A percentile compares a stretch with the other conserved stretches of the same genome.
Conservation (phyloP, 2,329 filamentous ascomycete genomes). For the Geosmithia putterillii region DNA sequence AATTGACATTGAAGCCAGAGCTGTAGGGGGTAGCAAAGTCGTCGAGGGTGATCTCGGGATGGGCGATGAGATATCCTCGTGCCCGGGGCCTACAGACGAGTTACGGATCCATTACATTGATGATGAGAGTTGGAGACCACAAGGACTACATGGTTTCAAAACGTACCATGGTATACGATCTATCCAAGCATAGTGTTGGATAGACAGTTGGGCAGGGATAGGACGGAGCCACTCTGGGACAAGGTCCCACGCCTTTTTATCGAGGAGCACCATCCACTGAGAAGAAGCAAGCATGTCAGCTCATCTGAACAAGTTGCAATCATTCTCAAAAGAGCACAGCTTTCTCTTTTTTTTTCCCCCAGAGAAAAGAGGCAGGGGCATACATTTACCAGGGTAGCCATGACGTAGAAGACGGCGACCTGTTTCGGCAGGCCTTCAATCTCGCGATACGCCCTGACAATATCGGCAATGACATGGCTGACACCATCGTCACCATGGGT, state of each 20-base stretch:
- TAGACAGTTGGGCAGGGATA: conserved; percentile 11
- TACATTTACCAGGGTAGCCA: conserved; percentile 15
- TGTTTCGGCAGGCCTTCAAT: conserved; percentile 15
- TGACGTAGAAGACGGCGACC: conserved; percentile 16
- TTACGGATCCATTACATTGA: not conserved
- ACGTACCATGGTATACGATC: conserved; percentile 14
- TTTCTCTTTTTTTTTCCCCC: too few relatives aligned
- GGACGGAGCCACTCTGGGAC: conserved; percentile 16
- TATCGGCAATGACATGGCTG: conserved; percentile 17
- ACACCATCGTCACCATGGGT: conserved; percentile 15
- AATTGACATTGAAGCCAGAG: conserved; percentile 16
- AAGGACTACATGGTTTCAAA: not conserved
- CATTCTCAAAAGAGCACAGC: too few relatives aligned
- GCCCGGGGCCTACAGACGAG: conserved; percentile 11
- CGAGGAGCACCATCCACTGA: conserved; percentile 16
- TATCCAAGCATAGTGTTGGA: conserved; percentile 16
- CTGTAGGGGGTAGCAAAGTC: conserved; percentile 17
- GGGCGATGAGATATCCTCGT: conserved; percentile 14
- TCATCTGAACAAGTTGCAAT: not conserved
- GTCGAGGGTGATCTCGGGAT: conserved; percentile 16
- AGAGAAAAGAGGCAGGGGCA: not conserved
- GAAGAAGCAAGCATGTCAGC: not conserved
- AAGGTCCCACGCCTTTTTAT: conserved; percentile 15
- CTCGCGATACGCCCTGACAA: conserved; percentile 15
- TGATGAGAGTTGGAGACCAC: not conserved